A percentile compares a stretch with the other conserved stretches of the same genome.
These are phyloP conservation scores for Rhododendron griersonianum DNA, from an alignment of 148 eudicot species.

Conservation along the genomic window DNA sequence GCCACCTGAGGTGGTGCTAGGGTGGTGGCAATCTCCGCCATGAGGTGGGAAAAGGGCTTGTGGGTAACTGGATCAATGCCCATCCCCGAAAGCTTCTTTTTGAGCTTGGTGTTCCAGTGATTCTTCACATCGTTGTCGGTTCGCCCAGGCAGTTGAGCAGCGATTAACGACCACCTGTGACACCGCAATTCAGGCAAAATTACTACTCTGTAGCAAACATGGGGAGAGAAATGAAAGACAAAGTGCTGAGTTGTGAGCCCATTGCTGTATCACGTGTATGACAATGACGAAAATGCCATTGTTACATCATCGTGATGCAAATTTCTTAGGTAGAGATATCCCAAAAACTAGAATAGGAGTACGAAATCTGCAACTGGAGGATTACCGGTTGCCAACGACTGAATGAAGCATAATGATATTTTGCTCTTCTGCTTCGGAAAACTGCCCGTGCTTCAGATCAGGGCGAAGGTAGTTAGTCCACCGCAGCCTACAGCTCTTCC, in stretches of 20 bases:
- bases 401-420: slow-evolving; percentile 85
- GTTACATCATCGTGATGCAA: not conserved
- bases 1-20: slow-evolving; percentile 90
- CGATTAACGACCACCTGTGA: slow-evolving; percentile 84
- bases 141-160: slow-evolving; percentile 90
- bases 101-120: slow-evolving; percentile 96
- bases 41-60: slow-evolving; percentile 94
- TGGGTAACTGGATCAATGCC: slow-evolving; percentile 97
- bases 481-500: slow-evolving; percentile 89
- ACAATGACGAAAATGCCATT: not conserved
- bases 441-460: slow-evolving; percentile 86
- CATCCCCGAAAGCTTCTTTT: slow-evolving; percentile 94
- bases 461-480: slow-evolving; percentile 98
- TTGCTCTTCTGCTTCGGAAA: slow-evolving; percentile 79
- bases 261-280: not conserved
- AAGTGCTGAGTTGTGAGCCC: not conserved
- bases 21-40: slow-evolving; percentile 83
- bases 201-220: not conserved
- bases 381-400: slow-evolving; percentile 84
- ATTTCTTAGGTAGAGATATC: not conserved
- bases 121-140: slow-evolving; percentile 96
- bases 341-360: not conserved
- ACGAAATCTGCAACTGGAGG: not conserved
- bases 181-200: not conserved
- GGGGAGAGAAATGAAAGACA: not conserved